Conservation (phyloP, 305 asterid genomes). For the Ilex paraguariensis region DNA sequence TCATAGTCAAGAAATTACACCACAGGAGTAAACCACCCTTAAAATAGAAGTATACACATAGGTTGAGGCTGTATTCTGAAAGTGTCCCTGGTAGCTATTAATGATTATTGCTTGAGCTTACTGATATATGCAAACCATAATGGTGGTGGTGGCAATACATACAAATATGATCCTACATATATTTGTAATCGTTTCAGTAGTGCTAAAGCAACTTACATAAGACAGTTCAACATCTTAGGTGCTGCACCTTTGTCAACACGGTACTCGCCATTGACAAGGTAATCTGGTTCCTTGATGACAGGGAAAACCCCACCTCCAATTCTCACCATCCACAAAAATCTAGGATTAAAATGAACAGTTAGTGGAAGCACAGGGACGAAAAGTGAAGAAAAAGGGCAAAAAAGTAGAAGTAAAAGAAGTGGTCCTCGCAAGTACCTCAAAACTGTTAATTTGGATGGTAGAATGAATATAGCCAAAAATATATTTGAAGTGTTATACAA, state of each 20-base stretch:
- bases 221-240: slow-evolving; percentile 96
- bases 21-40: too few species aligned
- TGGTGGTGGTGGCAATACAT: too few species aligned
- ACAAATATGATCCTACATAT: too few species aligned
- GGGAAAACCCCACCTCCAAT: slow-evolving; percentile 99
- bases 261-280: slow-evolving; percentile 97
- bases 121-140: not conserved
- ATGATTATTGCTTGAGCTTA: not conserved
- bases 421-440: too few species aligned
- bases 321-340: slow-evolving; percentile 99
- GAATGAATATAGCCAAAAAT: too few species aligned
- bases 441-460: too few species aligned
- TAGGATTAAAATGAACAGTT: slow-evolving; percentile 29
- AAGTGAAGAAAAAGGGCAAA: not conserved
- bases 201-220: slow-evolving; percentile 63
- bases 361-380: slow-evolving; percentile 5
- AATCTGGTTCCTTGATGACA: slow-evolving; percentile 95
- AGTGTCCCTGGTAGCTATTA: too few species aligned
- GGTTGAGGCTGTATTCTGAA: too few species aligned
- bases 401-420: not conserved
- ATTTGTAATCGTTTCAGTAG: too few species aligned
- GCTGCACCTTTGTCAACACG: slow-evolving; percentile 99
- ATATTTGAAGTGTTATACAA: too few species aligned
- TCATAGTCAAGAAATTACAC: too few species aligned
- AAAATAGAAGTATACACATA: too few species aligned